These are phyloP conservation scores for Aspergillus vadensis DNA, from an alignment of 2,329 filamentous ascomycete genomes.

Conservation along the genomic window DNA sequence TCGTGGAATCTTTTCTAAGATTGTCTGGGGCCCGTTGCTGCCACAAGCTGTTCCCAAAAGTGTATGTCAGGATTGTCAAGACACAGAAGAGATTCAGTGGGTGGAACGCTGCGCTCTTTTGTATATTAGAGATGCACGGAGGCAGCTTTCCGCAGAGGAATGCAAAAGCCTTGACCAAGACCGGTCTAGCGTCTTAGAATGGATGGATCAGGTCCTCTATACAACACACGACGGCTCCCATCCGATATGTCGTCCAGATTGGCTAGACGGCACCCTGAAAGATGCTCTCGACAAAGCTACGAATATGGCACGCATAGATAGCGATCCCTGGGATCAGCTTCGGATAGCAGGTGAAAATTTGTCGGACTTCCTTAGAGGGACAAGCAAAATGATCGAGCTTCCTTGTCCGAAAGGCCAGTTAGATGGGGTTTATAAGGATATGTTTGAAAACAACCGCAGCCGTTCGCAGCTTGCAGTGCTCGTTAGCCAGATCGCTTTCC, in stretches of 20 bases:
- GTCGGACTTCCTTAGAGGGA: neutral
- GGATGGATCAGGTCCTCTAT: neutral
- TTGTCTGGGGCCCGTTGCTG: slow-evolving; percentile 2
- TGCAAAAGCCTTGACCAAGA: neutral
- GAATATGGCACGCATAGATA: neutral
- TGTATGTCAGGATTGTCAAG: neutral
- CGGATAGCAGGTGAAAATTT: neutral
- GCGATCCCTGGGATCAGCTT: neutral
- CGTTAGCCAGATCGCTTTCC: slow-evolving; percentile 6
- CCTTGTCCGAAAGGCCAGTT: neutral
- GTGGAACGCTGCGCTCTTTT: slow-evolving; percentile 3
- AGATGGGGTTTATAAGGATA: neutral
- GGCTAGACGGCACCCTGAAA: neutral
- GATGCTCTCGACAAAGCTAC: neutral
- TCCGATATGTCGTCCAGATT: neutral
- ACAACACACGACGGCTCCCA: neutral
- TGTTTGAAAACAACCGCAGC: neutral
- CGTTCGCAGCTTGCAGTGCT: neutral
- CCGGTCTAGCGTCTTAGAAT: neutral
- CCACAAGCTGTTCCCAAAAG: neutral
- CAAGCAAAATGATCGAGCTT: neutral
- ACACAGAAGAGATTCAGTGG: neutral
- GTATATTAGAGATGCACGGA: neutral
- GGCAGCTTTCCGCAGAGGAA: neutral
- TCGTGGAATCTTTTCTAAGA: slow-evolving; percentile 3